Percentiles rank a stretch among this genome's conserved stretches.
These are phyloP conservation scores for Fusarium buharicum DNA, from an alignment of 2,329 filamentous ascomycete species.

Conservation along the genomic window DNA sequence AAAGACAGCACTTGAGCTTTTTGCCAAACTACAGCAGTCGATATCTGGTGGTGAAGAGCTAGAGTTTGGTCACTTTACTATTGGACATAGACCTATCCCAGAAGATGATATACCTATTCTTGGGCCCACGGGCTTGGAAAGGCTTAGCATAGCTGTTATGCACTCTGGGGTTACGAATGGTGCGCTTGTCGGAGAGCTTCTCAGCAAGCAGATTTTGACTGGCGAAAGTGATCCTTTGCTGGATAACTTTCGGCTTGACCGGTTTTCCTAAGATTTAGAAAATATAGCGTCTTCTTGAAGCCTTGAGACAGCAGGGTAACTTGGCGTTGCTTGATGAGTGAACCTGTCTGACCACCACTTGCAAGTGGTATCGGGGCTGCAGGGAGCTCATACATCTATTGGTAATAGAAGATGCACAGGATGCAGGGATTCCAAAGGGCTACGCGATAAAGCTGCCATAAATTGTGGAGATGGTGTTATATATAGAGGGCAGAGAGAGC, in stretches of 20 bases:
- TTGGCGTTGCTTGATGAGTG: no score
- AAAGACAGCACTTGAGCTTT: slow-evolving; percentile 16
- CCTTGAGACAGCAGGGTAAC: no score
- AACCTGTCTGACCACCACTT: no score
- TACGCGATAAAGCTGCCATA: no score
- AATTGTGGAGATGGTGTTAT: no score
- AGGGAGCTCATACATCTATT: no score
- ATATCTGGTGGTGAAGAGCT: slow-evolving; percentile 1
- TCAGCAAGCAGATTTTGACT: slow-evolving; percentile 5
- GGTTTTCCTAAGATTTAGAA: background rate
- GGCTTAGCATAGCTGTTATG: slow-evolving; percentile 20
- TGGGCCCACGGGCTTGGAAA: slow-evolving; percentile 12
- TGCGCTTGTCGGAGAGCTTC: slow-evolving; percentile 18
- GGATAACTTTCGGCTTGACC: background rate
- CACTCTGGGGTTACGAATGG: slow-evolving; percentile 28
- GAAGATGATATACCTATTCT: slow-evolving; percentile 24
- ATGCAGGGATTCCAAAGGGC: no score
- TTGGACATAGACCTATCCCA: slow-evolving; percentile 5
- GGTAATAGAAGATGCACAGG: no score
- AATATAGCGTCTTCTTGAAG: no score
- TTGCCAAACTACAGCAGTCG: slow-evolving; percentile 1
- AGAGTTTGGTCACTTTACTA: slow-evolving; percentile 20
- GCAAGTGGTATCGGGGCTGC: no score
- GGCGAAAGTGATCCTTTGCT: background rate
- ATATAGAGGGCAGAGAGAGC: no score